phyloP scores from a whole-genome alignment of 1,284 basidiomycete species.

The Cryptococcus depauperatus region DNA sequence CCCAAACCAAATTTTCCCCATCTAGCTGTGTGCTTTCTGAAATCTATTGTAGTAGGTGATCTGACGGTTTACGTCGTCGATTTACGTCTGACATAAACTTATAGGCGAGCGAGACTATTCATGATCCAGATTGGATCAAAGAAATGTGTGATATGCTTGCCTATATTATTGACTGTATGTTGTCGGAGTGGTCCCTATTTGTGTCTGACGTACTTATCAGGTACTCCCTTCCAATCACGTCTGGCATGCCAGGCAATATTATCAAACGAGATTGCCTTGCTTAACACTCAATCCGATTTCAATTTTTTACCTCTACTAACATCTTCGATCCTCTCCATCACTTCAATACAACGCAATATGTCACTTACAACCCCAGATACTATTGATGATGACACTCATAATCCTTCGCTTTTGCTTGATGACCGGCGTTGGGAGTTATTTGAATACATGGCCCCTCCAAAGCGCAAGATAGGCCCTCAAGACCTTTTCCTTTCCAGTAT shows the following conservation, averaged over 20 bases:
- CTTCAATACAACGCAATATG: conserved; percentile 24
- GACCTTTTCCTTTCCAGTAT: conserved; percentile 27
- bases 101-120: conserved; percentile 7
- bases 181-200: neutral
- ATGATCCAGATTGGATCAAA: conserved; percentile 4
- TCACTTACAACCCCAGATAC: conserved; percentile 16
- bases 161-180: conserved; percentile 29
- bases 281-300: conserved; percentile 17
- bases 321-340: conserved; percentile 22
- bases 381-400: conserved; percentile 9
- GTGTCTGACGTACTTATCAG: conserved; percentile 9
- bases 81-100: neutral
- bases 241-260: conserved; percentile 23
- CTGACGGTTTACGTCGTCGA: neutral
- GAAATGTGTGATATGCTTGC: conserved; percentile 27
- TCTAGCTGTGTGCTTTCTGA: conserved; percentile 26
- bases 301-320: conserved; percentile 13
- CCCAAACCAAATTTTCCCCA: conserved; percentile 35
- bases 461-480: conserved; percentile 13
- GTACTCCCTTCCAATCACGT: conserved; percentile 20
- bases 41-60: conserved; percentile 26
- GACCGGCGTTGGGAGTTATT: conserved; percentile 43
- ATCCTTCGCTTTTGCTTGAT: conserved; percentile 24
- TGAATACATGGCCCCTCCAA: conserved; percentile 27
- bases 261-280: conserved; percentile 20